Base-by-base conservation (phyloP, 208 protist genomes). In the Acanthamoeba healyi region DNA sequence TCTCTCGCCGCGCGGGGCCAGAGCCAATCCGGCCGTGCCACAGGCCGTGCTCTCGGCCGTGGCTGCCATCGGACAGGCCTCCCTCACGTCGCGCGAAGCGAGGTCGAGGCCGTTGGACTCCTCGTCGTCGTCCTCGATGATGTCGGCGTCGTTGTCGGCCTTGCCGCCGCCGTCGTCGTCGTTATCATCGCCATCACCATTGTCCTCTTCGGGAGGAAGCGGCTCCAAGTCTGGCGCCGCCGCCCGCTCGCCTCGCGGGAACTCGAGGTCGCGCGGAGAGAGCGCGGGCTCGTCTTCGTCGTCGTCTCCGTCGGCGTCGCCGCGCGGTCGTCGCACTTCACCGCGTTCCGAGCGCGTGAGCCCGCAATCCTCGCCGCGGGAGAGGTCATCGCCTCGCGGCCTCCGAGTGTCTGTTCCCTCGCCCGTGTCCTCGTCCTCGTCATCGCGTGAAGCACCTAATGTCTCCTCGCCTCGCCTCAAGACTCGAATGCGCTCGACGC, bases 41-140 rank as follows among this genome's bases (percentile, higher is more conserved):
- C 67, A 44, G 67, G 67, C 67, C 36, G 67, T 79, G 67, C 67
- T 79, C 67, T 44, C 67, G 67, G 67, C 67, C 6, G 67, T 44
- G 38, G 67, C 67, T 19, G 67, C 67, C 17, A 26, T 79, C 36
- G 36, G 67, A 10, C 36, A 38, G 38, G 67, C 36, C 34, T 7
- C 15, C 54, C 9, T 61, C 54, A 54, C 17, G 22, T 61, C 61
- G 61, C 61, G 15, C 7, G 61, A 67, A 0, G 54, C 17, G 1
- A 61, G 6, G 26, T 36, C 61, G n/a, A 67, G n/a, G 12, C 4
- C 10, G 61, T 3, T 6, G n/a, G 12, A 7, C 61, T 36, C n/a
- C 29, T 67, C 61, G 61, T 29, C 56, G 24, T 24, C 56, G 56
- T 24, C 24, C 56, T 63, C 56, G 56, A 9, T 24, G 56, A 19